Evolutionary conservation across 2,329 filamentous ascomycete genomes (phyloP).

Genomic region (Pseudogymnoascus sp.): DNA sequence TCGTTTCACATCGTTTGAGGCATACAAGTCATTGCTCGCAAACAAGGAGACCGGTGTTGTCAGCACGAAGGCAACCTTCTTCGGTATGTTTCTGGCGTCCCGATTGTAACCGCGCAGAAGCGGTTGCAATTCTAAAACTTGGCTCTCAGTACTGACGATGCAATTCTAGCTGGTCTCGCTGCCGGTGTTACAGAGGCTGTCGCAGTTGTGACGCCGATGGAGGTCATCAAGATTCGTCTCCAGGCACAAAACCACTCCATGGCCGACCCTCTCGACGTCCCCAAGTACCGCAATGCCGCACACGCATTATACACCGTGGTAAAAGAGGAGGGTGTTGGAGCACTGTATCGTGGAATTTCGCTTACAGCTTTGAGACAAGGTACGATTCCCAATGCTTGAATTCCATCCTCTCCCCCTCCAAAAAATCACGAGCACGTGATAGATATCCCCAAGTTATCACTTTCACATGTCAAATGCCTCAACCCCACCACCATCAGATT

Average conservation of each 20-base stretch:
- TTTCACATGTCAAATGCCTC: slow-evolving; percentile 10
- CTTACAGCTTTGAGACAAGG: slow-evolving; percentile 91
- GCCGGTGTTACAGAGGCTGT: slow-evolving; percentile 96
- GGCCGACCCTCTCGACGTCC: slow-evolving; percentile 90
- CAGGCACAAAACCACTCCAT: slow-evolving; percentile 98
- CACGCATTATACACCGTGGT: slow-evolving; percentile 79
- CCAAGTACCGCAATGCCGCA: slow-evolving; percentile 94
- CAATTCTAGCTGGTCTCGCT: slow-evolving; percentile 64
- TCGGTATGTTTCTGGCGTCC: slow-evolving; percentile 43
- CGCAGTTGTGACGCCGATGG: slow-evolving; percentile 94
- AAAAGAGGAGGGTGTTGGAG: slow-evolving; percentile 79
- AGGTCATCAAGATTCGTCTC: slow-evolving; percentile 96
- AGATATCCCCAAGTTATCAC: slow-evolving; percentile 7
- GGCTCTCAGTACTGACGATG: slow-evolving; percentile 23
- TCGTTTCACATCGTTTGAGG: slow-evolving; percentile 94
- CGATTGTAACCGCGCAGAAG: background rate
- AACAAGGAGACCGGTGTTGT: slow-evolving; percentile 60
- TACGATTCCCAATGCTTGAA: slow-evolving; percentile 28
- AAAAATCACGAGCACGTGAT: background rate
- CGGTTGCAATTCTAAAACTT: background rate
- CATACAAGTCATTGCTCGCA: slow-evolving; percentile 79
- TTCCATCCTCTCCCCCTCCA: slow-evolving; percentile 8
- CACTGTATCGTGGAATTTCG: slow-evolving; percentile 87
- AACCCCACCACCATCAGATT: background rate
- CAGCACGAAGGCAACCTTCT: slow-evolving; percentile 64